Conservation (phyloP, 2,329 filamentous ascomycete genomes). For the Ilyonectria robusta region DNA sequence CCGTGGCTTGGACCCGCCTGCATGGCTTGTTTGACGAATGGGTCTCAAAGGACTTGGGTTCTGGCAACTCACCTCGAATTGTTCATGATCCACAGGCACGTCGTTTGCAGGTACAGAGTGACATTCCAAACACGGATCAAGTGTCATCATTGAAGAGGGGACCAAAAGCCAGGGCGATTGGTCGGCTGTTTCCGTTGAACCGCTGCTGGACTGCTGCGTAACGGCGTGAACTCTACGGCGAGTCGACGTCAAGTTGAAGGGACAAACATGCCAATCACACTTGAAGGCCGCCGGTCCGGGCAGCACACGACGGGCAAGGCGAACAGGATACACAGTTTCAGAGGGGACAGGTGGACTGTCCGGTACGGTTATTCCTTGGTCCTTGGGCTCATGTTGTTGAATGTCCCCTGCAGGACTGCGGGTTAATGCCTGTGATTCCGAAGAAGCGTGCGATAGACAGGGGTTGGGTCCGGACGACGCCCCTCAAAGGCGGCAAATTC, state of each 20-base stretch:
- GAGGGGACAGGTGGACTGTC: constrained; percentile 34
- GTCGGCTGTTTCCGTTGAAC: constrained; percentile 12
- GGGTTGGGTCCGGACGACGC: constrained; percentile 11
- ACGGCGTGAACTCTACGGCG: constrained; percentile 27
- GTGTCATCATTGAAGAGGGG: background rate
- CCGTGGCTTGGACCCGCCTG: constrained; percentile 26
- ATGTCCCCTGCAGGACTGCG: constrained; percentile 29
- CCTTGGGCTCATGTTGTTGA: constrained; percentile 8
- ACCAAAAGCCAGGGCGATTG: constrained; percentile 20
- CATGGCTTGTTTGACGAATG: constrained; percentile 14
- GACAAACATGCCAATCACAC: constrained; percentile 5
- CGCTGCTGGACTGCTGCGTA: constrained; percentile 22
- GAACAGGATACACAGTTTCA: constrained; percentile 36
- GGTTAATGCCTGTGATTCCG: constrained; percentile 37
- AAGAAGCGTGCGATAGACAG: constrained; percentile 32
- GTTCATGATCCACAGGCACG: background rate
- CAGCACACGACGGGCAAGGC: constrained; percentile 31
- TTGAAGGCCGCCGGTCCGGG: constrained; percentile 24
- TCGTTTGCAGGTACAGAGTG: background rate
- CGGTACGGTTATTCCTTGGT: constrained; percentile 22
- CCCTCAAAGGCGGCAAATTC: constrained; percentile 12
- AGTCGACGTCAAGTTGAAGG: constrained; percentile 8
- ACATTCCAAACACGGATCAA: constrained; percentile 3
- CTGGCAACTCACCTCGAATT: constrained; percentile 7
- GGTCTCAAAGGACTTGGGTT: constrained; percentile 1